Percentiles rank a stretch among this genome's conserved stretches.
phyloP scores from a whole-genome alignment of 805 yeast species.

The Metschnikowia borealis region DNA sequence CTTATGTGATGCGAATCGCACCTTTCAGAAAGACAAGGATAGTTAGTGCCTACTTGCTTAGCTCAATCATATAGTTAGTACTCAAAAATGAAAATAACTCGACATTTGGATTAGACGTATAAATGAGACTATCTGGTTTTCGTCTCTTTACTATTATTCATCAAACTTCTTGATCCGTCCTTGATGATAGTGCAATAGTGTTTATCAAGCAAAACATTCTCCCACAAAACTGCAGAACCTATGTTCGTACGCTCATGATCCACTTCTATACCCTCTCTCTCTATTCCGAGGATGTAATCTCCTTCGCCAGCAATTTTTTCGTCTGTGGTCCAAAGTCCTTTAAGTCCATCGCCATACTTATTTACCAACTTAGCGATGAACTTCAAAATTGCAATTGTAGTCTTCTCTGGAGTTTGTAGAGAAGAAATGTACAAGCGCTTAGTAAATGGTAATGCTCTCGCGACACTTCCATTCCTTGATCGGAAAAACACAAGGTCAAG shows the following conservation, averaged over 20 bases:
- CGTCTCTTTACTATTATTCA: conserved; percentile 34
- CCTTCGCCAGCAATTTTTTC: conserved; percentile 84
- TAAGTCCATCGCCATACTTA: conserved; percentile 62
- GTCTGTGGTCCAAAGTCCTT: conserved; percentile 79
- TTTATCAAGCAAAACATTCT: conserved; percentile 66
- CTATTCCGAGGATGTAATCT: conserved; percentile 52
- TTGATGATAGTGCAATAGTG: conserved; percentile 84
- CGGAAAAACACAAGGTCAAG: conserved; percentile 80
- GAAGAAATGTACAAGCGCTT: conserved; percentile 69
- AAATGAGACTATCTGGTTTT: conserved; percentile 1
- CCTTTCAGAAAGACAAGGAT: neutral
- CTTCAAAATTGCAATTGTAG: conserved; percentile 71
- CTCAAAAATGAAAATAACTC: neutral
- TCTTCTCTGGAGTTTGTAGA: conserved; percentile 82
- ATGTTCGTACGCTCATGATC: conserved; percentile 76
- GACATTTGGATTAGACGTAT: neutral
- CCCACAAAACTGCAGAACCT: conserved; percentile 91
- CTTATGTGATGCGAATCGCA: neutral
- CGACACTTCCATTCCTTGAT: conserved; percentile 60
- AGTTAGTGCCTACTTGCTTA: neutral
- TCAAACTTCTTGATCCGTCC: conserved; percentile 50
- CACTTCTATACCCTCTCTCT: conserved; percentile 38
- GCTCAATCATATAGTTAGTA: neutral
- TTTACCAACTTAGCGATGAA: conserved; percentile 73
- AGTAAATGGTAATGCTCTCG: conserved; percentile 74